Evolutionary conservation across 2,329 filamentous ascomycete species (phyloP).

Genomic region (Magnaporthiopsis rhizophila): DNA sequence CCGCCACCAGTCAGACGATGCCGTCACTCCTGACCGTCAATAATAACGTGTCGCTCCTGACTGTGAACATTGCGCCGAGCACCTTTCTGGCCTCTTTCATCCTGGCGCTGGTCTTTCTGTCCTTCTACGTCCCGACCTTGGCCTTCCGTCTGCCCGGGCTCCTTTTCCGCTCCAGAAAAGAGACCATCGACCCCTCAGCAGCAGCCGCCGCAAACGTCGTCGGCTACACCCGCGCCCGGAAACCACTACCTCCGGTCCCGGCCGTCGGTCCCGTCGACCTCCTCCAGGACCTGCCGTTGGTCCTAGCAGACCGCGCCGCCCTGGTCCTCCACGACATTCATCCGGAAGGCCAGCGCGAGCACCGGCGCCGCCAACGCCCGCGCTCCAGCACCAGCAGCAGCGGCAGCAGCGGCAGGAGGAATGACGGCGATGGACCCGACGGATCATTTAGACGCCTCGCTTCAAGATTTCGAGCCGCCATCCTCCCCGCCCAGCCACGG

Average conservation of each 20-base stretch:
- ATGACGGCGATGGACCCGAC: slow-evolving; percentile 12
- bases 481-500: slow-evolving; percentile 28
- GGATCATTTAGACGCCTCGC: slow-evolving; percentile 41
- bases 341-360: slow-evolving; percentile 3
- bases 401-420: slow-evolving; percentile 2
- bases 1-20: slow-evolving; percentile 27
- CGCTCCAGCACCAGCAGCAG: slow-evolving; percentile 22
- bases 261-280: slow-evolving; percentile 13
- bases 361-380: slow-evolving; percentile 11
- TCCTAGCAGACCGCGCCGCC: slow-evolving; percentile 13
- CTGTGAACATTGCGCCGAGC: slow-evolving; percentile 49
- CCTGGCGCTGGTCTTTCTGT: slow-evolving; percentile 42
- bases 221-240: slow-evolving; percentile 11
- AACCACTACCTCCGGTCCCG: slow-evolving; percentile 8
- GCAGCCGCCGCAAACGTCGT: background rate
- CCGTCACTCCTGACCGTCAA: slow-evolving; percentile 52
- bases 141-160: slow-evolving; percentile 11
- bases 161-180: slow-evolving; percentile 5
- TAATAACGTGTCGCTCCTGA: slow-evolving; percentile 54
- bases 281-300: slow-evolving; percentile 14
- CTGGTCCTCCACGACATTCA: slow-evolving; percentile 9
- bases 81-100: slow-evolving; percentile 46
- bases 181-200: slow-evolving; percentile 6
- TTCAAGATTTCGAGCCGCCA: slow-evolving; percentile 44
- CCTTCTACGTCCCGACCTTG: slow-evolving; percentile 35